A percentile compares a stretch with the other conserved stretches of the same genome.
Evolutionary conservation across 768 basidiomycete genomes (phyloP).

Genomic region (Leccinum olivaceopallidum): DNA sequence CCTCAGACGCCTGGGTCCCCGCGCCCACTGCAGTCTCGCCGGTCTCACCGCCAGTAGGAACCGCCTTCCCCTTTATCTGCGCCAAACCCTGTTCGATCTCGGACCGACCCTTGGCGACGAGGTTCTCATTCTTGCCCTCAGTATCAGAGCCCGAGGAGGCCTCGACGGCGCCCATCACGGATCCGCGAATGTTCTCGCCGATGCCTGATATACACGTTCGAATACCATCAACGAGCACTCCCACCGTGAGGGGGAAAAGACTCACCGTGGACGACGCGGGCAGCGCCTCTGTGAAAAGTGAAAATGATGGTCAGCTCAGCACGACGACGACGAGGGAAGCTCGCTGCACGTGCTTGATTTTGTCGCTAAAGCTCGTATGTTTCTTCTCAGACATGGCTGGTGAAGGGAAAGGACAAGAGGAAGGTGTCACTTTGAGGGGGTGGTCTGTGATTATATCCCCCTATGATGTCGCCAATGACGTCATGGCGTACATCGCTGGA

Average conservation of each 20-base stretch:
- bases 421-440: rapidly evolving
- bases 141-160: constrained; percentile 24
- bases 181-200: constrained; percentile 47
- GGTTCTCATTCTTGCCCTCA: constrained; percentile 35
- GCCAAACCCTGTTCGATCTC: constrained; percentile 44
- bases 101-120: constrained; percentile 37
- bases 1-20: neutral
- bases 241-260: neutral
- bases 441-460: neutral
- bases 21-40: neutral
- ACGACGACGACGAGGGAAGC: neutral
- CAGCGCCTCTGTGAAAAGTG: constrained; percentile 32
- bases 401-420: neutral
- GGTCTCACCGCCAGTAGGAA: neutral
- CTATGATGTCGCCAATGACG: constrained; percentile 14
- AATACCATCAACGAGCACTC: constrained; percentile 2
- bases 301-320: neutral
- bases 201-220: constrained; percentile 32
- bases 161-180: constrained; percentile 42
- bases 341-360: constrained; percentile 10
- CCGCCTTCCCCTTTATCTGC: constrained; percentile 22
- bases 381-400: constrained; percentile 3
- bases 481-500: constrained; percentile 12
- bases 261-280: constrained; percentile 38
- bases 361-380: constrained; percentile 11